These are phyloP conservation scores for Pisolithus tinctorius DNA, from an alignment of 768 basidiomycete genomes.

Conservation along the genomic window DNA sequence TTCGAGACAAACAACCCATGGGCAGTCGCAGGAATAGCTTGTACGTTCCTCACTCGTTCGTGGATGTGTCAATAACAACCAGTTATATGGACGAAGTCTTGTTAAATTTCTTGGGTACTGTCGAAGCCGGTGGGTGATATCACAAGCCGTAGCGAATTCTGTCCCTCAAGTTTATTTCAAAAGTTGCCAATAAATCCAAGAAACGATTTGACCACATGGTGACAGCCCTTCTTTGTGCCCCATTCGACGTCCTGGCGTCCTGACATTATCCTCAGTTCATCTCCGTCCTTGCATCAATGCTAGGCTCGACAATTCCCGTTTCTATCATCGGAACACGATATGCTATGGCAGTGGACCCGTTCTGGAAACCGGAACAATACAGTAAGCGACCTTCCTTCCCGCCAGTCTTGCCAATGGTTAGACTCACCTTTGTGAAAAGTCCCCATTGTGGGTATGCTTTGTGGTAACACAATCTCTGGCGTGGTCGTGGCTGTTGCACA, in stretches of 20 bases:
- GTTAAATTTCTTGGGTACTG: constrained; percentile 25
- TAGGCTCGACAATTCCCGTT: constrained; percentile 72
- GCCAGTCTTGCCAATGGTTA: not conserved
- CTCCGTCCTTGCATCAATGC: constrained; percentile 58
- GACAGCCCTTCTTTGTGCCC: not conserved
- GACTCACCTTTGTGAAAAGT: constrained; percentile 36
- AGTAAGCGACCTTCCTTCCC: constrained; percentile 36
- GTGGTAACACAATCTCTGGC: constrained; percentile 71
- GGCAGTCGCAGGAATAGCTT: constrained; percentile 66
- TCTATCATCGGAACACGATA: constrained; percentile 69
- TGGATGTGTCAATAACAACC: not conserved
- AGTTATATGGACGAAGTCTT: constrained; percentile 35
- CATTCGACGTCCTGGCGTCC: not conserved
- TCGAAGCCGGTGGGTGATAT: constrained; percentile 57
- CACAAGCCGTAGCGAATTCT: not conserved
- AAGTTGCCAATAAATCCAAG: constrained; percentile 76
- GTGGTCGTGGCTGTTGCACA: constrained; percentile 65
- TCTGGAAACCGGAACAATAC: constrained; percentile 82
- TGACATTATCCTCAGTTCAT: constrained; percentile 40
- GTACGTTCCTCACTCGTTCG: constrained; percentile 39
- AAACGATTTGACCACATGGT: constrained; percentile 73
- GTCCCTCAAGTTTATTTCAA: not conserved
- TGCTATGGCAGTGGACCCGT: constrained; percentile 70
- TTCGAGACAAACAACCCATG: constrained; percentile 72
- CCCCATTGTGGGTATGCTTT: constrained; percentile 81